Evolutionary conservation across 345 rosid species (phyloP), one percentile per base, ranked within the genome.

Genomic region (Syzygium oleosum): DNA sequence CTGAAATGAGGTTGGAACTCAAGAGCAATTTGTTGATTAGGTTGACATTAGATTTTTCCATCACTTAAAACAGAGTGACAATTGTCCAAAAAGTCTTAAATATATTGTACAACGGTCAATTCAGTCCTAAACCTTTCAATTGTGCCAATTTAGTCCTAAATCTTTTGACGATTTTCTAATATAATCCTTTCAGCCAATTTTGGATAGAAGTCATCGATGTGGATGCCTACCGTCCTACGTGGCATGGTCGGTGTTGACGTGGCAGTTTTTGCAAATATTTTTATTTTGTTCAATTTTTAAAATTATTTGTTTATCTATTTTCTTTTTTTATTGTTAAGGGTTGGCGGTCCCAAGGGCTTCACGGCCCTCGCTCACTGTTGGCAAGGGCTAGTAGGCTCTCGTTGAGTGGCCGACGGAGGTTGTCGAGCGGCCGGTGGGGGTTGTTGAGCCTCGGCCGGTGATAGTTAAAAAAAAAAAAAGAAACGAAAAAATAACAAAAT

Each of bases 201-300:
- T 65, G 3, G 11, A 0, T 11, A 16, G 11, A 65, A 65, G 7
- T 29, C 8, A 2, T 65, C 16, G 22, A 29, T 0, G 2, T 65
- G 5, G 6, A 29, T 0, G 0, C 0, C 0, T 0, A 65, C 11
- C 0, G 2, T 65, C 0, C 0, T 29, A 29, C 0, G 6, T 65
- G 41, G 4, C 11, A 1, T 0, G 22, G 1, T 1, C 2, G 3
- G 3, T 15, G 6, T 7, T 65, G 2, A 65, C 0, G 1, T 16
- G 43, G 6, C 5, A 65, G 0, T 7, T 29, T 29, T 63, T 63
- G 17, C 13, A 59, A 59, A 59, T 27, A 7, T 0, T 59, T 59
- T 27, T 3, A 0, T 27, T 59, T 12, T 59, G 46, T 43, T 43
- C 46, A 43, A 14, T 52, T 52, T 52, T 52, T 14, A 3, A 15